Percentiles rank a stretch among this genome's conserved stretches.
Conservation (phyloP, 192 early-diverging fungal species). For the Coemansia sp. region DNA sequence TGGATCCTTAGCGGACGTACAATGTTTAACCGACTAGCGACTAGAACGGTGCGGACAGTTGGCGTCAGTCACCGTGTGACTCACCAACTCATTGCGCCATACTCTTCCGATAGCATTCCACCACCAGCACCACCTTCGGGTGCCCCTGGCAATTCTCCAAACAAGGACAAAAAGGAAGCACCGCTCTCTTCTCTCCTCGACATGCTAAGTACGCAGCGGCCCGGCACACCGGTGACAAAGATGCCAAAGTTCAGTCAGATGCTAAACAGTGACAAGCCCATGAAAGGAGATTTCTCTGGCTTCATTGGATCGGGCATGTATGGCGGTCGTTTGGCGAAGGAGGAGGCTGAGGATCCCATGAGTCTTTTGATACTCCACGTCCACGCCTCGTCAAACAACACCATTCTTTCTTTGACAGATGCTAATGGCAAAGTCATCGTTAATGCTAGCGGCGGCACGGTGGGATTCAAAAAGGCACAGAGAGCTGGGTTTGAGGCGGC, state of each 20-base stretch:
- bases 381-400: conserved; percentile 79
- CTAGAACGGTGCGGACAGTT: not conserved
- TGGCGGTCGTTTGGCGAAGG: conserved; percentile 2
- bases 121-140: not conserved
- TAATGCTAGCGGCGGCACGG: conserved; percentile 78
- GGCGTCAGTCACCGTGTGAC: not conserved
- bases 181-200: conserved; percentile 20
- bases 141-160: not conserved
- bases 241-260: not conserved
- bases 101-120: conserved; percentile 1
- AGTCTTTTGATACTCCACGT: conserved; percentile 48
- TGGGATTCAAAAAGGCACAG: conserved; percentile 87
- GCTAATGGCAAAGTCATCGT: conserved; percentile 70
- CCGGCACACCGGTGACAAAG: not conserved
- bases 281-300: conserved; percentile 24
- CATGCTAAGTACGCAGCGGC: conserved; percentile 6
- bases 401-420: conserved; percentile 81
- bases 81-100: not conserved
- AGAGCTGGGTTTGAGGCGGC: conserved; percentile 90
- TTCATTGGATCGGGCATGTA: conserved; percentile 19
- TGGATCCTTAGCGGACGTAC: not conserved
- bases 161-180: not conserved
- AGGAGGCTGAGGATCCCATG: conserved; percentile 31
- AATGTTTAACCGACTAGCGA: conserved; percentile 2
- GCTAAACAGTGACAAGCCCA: not conserved